Evolutionary conservation across 177 flowering plant genomes (phyloP), one percentile per base, ranked within the genome.

Genomic region (Tripterygium wilfordii): DNA sequence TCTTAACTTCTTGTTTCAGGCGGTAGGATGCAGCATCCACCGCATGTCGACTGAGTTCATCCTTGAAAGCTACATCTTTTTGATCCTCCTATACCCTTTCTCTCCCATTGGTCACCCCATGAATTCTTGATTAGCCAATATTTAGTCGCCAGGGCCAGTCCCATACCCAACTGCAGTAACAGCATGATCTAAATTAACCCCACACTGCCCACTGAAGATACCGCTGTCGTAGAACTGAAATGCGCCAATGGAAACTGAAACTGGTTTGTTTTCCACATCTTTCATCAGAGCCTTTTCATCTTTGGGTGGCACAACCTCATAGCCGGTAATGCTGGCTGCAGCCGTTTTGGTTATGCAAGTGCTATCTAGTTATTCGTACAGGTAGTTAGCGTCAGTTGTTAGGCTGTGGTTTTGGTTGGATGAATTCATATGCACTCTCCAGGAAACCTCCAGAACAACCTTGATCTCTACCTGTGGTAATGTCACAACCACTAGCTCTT

Each of bases 401-500:
- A 75, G 48, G 38, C 80, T 76, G 10, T 41, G 10, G 47, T 63
- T 66, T 5, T 41, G 8, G 1, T 48, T 49, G n/a, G 28, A 66
- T 57, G 60, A 41, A 77, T 17, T 61, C 29, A 23, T 71, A 77
- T 6, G 72, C 77, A 13, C 49, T 32, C 5, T 63, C 70, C n/a
- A n/a, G 15, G 5, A 15, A 28, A 17, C 71, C 79, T 14, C 74
- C 72, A 0, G 40, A 5, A 14, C 81, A 76, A 14, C 81, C 79
- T 36, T 57, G 45, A 25, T 70, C 60, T 2, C 15, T 51, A 0
- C 24, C 30, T n/a, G n/a, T n/a, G n/a, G n/a, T n/a, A n/a, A n/a
- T n/a, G 46, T 65, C 74, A 38, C 77, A 72, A 13, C 68, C 77
- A 72, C 52, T 6, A 72, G 52, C 31, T 72, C 47, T 62, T 72